Evolutionary conservation across 2,329 filamentous ascomycete genomes (phyloP).

Genomic region (Beauveria pseudobassiana): DNA sequence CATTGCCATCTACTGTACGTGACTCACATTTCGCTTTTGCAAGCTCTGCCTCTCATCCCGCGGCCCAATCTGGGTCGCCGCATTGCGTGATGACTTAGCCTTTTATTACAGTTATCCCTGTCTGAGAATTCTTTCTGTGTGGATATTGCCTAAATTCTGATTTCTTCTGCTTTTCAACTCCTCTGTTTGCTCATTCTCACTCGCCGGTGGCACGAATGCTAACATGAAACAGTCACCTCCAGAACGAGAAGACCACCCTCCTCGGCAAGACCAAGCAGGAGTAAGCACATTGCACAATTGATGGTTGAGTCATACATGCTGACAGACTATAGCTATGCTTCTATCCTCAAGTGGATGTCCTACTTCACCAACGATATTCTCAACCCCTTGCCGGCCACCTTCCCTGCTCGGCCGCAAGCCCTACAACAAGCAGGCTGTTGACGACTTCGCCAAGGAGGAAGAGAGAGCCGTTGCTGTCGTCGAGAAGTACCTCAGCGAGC

Average conservation of each 20-base stretch:
- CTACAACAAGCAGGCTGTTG: constrained; percentile 98
- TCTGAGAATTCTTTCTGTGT: constrained; percentile 77
- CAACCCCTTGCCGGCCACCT: constrained; percentile 69
- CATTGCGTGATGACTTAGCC: constrained; percentile 62
- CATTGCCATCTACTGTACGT: constrained; percentile 96
- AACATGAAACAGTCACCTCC: constrained; percentile 72
- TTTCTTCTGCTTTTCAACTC: constrained; percentile 20
- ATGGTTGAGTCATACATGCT: background rate
- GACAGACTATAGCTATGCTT: constrained; percentile 59
- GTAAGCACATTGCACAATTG: constrained; percentile 41
- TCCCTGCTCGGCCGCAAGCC: constrained; percentile 69
- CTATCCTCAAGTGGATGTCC: constrained; percentile 97
- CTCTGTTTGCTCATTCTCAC: constrained; percentile 18
- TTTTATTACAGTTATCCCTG: constrained; percentile 93
- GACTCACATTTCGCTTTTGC: constrained; percentile 5
- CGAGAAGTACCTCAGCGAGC: constrained; percentile 81
- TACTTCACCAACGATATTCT: constrained; percentile 89
- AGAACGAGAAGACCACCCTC: constrained; percentile 99
- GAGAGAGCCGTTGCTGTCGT: constrained; percentile 63
- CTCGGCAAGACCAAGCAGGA: constrained; percentile 99
- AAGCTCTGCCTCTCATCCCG: constrained; percentile 22
- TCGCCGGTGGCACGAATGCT: constrained; percentile 26
- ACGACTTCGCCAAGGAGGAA: constrained; percentile 65
- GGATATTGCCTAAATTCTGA: constrained; percentile 89
- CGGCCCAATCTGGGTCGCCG: constrained; percentile 4